These are phyloP conservation scores for Aspergillus sp. DNA, from an alignment of 2,329 filamentous ascomycete genomes.

Conservation along the genomic window DNA sequence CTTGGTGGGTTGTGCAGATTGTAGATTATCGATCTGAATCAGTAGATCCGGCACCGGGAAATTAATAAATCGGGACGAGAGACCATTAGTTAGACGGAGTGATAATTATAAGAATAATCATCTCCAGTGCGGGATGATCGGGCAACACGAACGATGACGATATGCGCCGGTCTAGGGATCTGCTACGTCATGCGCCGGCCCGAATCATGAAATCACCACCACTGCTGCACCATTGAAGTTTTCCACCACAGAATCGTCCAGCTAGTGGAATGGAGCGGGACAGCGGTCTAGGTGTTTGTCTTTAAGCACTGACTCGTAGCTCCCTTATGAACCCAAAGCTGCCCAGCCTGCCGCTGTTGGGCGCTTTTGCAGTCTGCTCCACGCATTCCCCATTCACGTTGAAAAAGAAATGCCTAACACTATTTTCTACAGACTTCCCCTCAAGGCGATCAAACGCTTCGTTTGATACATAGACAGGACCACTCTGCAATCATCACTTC, in stretches of 20 bases:
- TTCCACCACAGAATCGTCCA: not conserved
- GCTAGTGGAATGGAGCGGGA: not conserved
- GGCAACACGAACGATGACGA: conserved; percentile 34
- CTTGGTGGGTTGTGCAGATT: not conserved
- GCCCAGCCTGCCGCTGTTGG: not conserved
- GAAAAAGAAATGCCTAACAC: not conserved
- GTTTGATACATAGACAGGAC: not conserved
- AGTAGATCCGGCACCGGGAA: conserved; percentile 1
- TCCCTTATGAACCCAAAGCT: not conserved
- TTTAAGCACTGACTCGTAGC: not conserved
- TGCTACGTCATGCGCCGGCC: conserved; percentile 37
- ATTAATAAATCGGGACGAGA: conserved; percentile 1
- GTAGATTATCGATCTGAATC: conserved; percentile 8
- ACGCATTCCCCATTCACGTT: not conserved
- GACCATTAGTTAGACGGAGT: conserved; percentile 5
- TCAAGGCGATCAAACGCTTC: too few species aligned
- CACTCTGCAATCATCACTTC: conserved; percentile 7
- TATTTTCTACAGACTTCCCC: not conserved
- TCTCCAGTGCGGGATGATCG: conserved; percentile 30
- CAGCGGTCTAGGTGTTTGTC: not conserved
- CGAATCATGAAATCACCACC: conserved; percentile 31
- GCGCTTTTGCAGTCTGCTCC: conserved; percentile 1
- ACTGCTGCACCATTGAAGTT: not conserved
- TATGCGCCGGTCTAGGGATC: conserved; percentile 22
- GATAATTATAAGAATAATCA: conserved; percentile 23